Conservation (phyloP, 179 eudicot genomes). For the Spergularia azorica region DNA sequence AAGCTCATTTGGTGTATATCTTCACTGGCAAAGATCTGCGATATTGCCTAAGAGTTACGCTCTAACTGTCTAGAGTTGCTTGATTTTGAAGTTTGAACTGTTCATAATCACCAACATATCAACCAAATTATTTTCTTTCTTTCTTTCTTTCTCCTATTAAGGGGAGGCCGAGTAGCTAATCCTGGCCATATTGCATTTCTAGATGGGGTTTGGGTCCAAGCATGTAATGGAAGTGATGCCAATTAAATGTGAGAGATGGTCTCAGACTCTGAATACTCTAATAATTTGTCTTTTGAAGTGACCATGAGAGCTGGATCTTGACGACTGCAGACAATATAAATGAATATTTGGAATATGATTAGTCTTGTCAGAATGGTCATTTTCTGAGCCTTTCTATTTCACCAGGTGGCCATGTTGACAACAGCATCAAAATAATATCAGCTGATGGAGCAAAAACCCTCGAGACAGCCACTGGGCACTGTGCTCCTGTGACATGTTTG, state of each 20-base stretch:
- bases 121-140: neutral
- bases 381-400: conserved; percentile 12
- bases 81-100: neutral
- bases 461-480: conserved; percentile 88
- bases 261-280: too few relatives aligned
- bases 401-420: conserved; percentile 96
- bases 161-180: neutral
- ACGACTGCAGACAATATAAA: neutral
- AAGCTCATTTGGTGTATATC: neutral
- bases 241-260: neutral
- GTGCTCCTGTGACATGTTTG: conserved; percentile 96
- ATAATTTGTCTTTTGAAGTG: neutral
- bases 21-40: neutral
- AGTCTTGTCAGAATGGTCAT: neutral
- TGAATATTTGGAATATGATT: neutral
- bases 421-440: conserved; percentile 78
- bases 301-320: neutral
- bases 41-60: neutral
- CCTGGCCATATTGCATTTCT: too few relatives aligned
- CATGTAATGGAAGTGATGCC: neutral
- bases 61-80: neutral
- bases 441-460: conserved; percentile 86
- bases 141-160: neutral
- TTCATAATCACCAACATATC: neutral
- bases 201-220: too few relatives aligned